These are phyloP conservation scores for Periconia sp. DNA, from an alignment of 2,329 filamentous ascomycete species.

Conservation along the genomic window DNA sequence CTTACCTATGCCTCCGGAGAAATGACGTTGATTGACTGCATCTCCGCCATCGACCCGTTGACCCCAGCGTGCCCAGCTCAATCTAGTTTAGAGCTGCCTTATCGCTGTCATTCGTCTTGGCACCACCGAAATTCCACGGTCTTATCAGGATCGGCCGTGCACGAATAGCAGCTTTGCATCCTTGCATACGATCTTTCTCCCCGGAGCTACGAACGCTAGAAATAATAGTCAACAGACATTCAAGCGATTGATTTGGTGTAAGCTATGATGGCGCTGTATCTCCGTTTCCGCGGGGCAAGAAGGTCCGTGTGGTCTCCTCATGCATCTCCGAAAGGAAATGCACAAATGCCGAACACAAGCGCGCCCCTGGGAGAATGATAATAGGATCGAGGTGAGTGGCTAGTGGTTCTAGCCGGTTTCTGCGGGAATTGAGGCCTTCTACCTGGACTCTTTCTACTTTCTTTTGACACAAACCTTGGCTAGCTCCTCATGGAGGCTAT, in stretches of 20 bases:
- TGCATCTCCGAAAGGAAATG: too few species aligned
- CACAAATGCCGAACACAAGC: too few species aligned
- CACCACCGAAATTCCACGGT: constrained; percentile 13
- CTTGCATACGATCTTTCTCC: constrained; percentile 23
- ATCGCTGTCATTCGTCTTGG: constrained; percentile 20
- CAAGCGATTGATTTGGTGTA: too few species aligned
- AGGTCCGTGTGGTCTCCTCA: too few species aligned
- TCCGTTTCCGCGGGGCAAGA: constrained; percentile 11
- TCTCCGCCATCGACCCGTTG: constrained; percentile 22
- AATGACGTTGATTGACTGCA: constrained; percentile 3
- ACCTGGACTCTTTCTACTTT: too few species aligned
- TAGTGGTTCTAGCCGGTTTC: too few species aligned
- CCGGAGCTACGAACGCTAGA: constrained; percentile 23
- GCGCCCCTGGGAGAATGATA: too few species aligned
- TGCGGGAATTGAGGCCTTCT: too few species aligned
- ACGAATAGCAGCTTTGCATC: constrained; percentile 7
- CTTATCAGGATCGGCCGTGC: constrained; percentile 31
- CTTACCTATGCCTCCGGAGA: constrained; percentile 12
- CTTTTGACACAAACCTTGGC: too few species aligned
- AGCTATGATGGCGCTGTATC: constrained; percentile 6
- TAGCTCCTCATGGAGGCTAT: too few species aligned
- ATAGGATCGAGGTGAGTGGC: too few species aligned
- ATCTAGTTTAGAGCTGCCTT: constrained; percentile 18
- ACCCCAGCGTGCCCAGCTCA: constrained; percentile 14
- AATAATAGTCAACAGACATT: too few species aligned